phyloP scores from a whole-genome alignment of 768 basidiomycete species.

The Trametes cubensis region DNA sequence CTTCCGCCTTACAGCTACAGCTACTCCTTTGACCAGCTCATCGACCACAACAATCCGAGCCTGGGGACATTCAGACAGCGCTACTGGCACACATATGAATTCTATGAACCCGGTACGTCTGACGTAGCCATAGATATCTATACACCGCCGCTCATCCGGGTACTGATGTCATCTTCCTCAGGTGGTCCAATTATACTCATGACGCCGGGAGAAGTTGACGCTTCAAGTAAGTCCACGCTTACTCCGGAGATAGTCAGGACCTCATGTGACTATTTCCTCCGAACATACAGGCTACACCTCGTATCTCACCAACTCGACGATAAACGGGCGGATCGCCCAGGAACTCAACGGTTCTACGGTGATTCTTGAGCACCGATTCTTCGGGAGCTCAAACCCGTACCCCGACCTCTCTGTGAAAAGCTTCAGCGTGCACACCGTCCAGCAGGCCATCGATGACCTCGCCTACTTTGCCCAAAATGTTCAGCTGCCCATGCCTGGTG shows the following conservation, averaged over 20 bases:
- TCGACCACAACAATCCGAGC: constrained; percentile 54
- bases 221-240: constrained; percentile 39
- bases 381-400: constrained; percentile 67
- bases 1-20: constrained; percentile 35
- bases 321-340: constrained; percentile 65
- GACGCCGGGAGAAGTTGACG: constrained; percentile 69
- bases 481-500: constrained; percentile 65
- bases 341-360: constrained; percentile 65
- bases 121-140: not conserved
- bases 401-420: constrained; percentile 59
- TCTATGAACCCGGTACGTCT: constrained; percentile 53
- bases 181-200: constrained; percentile 63
- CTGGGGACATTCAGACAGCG: constrained; percentile 73
- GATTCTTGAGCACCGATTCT: constrained; percentile 74
- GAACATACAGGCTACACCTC: constrained; percentile 32
- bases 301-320: constrained; percentile 63
- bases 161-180: not conserved
- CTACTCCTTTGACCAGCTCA: constrained; percentile 54
- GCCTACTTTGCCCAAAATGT: constrained; percentile 68
- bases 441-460: constrained; percentile 72
- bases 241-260: not conserved
- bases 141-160: too few relatives aligned
- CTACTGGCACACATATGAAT: constrained; percentile 71
- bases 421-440: constrained; percentile 59
- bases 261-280: not conserved